Base-by-base conservation (phyloP, 257 asterid species). In the Cynanchum wilfordii region DNA sequence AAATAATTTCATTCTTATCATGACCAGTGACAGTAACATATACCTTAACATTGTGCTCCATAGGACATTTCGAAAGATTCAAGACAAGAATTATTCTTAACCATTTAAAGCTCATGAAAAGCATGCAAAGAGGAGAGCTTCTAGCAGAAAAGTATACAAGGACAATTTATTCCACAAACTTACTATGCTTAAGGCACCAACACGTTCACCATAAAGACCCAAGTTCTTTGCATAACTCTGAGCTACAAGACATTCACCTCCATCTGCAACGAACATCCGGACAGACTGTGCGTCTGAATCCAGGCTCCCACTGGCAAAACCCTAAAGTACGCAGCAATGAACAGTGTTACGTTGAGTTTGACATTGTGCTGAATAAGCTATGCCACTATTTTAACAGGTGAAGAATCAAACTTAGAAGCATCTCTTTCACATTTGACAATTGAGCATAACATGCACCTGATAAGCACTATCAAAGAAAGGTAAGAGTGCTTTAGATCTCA, bases 131-230 rank as follows among this genome's bases (percentile, higher is more conserved):
- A 60, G 44, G 66, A 63, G 13, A 16, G 47, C 68, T 62, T 33
- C 59, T 24, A 42, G 27, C 19, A 71, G 38, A 66, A 59, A 27
- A 67, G 22, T 52, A 49, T 10, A 65, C 24, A 17, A 15, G 7
- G 10, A 68, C 25, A 25, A 49, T 25, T 12, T 63, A 51, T 27
- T 8, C 67, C 66, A 69, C 12, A 45, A 75, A 85, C 99, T 84
- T 86, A 94, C 98, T 77, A 94, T 84, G 92, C 97, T 94, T 68
- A 94, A 84, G 73, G 99, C 99, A 38, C 99, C 99, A 75, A 94
- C 95, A 81, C 99, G 96, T 87, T 94, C 99, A 75, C 99, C 99
- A 76, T 94, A 94, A 52, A 95, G 96, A 76, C 99, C 99, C 96
- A 95, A 76, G 80, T 95, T 95, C 91, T 95, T 92, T 5, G 99